Conservation (phyloP, 2,329 filamentous ascomycete species). For the Xylariaceae sp. region DNA sequence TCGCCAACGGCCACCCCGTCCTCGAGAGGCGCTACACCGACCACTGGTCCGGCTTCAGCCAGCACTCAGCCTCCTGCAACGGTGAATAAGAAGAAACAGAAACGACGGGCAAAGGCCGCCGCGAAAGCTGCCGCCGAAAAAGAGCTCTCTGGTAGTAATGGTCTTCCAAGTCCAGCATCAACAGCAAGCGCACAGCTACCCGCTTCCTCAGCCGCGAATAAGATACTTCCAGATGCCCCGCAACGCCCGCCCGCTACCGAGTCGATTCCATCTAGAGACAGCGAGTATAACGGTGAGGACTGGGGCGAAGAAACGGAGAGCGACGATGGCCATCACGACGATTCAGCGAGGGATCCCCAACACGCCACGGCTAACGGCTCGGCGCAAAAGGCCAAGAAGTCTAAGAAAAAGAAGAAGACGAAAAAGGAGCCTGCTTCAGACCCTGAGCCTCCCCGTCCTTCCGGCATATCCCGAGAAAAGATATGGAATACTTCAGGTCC, state of each 20-base stretch:
- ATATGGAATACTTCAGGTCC: slow-evolving; percentile 97
- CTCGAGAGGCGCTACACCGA: slow-evolving; percentile 31
- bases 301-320: slow-evolving; percentile 52
- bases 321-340: slow-evolving; percentile 46
- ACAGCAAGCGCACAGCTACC: slow-evolving; percentile 24
- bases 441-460: slow-evolving; percentile 22
- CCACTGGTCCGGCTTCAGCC: slow-evolving; percentile 23
- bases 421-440: slow-evolving; percentile 34
- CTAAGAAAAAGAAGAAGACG: slow-evolving; percentile 63
- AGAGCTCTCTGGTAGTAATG: slow-evolving; percentile 38
- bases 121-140: slow-evolving; percentile 56
- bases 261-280: slow-evolving; percentile 16
- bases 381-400: slow-evolving; percentile 49
- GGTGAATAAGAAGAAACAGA: slow-evolving; percentile 92
- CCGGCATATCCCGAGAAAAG: slow-evolving; percentile 65
- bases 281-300: slow-evolving; percentile 40
- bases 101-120: slow-evolving; percentile 81
- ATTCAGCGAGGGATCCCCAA: slow-evolving; percentile 38
- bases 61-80: slow-evolving; percentile 36
- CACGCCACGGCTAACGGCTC: slow-evolving; percentile 34
- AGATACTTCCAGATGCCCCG: slow-evolving; percentile 14
- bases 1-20: slow-evolving; percentile 43
- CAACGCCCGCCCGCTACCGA: slow-evolving; percentile 10
- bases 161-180: slow-evolving; percentile 35
- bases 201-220: slow-evolving; percentile 13